Evolutionary conservation across 139 green algal genomes (phyloP).

Genomic region (Prasinococcaceae sp.): DNA sequence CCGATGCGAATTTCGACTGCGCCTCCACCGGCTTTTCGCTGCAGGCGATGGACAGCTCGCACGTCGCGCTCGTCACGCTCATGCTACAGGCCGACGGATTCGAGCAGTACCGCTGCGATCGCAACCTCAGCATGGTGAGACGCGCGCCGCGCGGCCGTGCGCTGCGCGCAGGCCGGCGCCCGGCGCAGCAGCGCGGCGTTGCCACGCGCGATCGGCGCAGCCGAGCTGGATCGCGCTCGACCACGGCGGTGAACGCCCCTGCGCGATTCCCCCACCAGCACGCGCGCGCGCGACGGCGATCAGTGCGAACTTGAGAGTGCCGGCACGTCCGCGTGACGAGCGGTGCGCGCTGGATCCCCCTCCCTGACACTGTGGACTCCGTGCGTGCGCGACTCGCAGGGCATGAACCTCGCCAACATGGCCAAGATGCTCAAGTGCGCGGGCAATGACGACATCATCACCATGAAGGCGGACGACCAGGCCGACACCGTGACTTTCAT

Average conservation of each 20-base stretch:
- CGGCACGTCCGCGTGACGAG: too few relatives aligned
- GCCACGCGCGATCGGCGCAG: too few relatives aligned
- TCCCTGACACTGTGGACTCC: too few relatives aligned
- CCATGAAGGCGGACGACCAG: slow-evolving; percentile 87
- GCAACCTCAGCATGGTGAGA: slow-evolving; percentile 42
- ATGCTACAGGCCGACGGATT: slow-evolving; percentile 77
- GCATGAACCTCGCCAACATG: slow-evolving; percentile 88
- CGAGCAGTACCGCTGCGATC: slow-evolving; percentile 94
- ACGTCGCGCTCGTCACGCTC: slow-evolving; percentile 84
- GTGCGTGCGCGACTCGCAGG: slow-evolving; percentile 24
- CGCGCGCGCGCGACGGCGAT: too few relatives aligned
- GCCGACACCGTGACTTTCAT: slow-evolving; percentile 87
- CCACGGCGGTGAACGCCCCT: too few relatives aligned
- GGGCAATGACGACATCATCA: slow-evolving; percentile 89
- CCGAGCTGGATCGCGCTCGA: background rate
- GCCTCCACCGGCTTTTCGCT: slow-evolving; percentile 61
- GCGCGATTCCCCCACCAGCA: too few relatives aligned
- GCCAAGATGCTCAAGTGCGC: slow-evolving; percentile 97
- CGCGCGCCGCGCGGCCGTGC: background rate
- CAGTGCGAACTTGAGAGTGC: too few relatives aligned
- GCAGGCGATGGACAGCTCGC: slow-evolving; percentile 92
- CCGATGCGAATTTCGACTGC: slow-evolving; percentile 95
- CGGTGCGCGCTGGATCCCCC: too few relatives aligned
- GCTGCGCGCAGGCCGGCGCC: too few relatives aligned
- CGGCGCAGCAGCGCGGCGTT: too few relatives aligned